A percentile compares a stretch with the other conserved stretches of the same genome.
Evolutionary conservation across 2,329 filamentous ascomycete species (phyloP).

Genomic region (Ascomycota sp.): DNA sequence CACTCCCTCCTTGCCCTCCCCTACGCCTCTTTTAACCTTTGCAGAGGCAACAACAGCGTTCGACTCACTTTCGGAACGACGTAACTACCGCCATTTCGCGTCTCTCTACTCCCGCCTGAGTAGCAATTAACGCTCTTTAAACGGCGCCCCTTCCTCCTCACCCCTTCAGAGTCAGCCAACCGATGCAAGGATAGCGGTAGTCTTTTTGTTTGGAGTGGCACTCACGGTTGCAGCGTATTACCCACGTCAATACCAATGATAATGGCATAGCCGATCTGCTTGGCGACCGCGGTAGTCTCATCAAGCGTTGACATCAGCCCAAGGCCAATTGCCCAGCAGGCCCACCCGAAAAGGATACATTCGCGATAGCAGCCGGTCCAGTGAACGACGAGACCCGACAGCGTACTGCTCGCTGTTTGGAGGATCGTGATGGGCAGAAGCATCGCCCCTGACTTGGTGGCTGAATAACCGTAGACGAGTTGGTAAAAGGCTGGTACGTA

Average conservation of each 20-base stretch:
- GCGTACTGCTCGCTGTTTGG: constrained; percentile 24
- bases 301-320: constrained; percentile 31
- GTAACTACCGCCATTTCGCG: constrained; percentile 22
- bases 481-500: constrained; percentile 26
- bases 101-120: constrained; percentile 34
- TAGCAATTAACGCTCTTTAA: constrained; percentile 26
- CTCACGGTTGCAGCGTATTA: constrained; percentile 28
- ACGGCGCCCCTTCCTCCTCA: no score
- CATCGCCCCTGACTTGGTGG: constrained; percentile 20
- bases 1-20: background rate
- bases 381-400: constrained; percentile 30
- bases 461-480: constrained; percentile 21
- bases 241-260: constrained; percentile 30
- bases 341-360: constrained; percentile 31
- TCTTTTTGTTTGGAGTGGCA: no score
- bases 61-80: constrained; percentile 20
- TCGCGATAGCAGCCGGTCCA: constrained; percentile 31
- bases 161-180: background rate
- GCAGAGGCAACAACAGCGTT: background rate
- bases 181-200: no score
- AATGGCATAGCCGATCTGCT: constrained; percentile 32
- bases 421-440: constrained; percentile 21
- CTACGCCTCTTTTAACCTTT: background rate
- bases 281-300: constrained; percentile 23
- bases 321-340: constrained; percentile 28